A percentile compares a stretch with the other conserved stretches of the same genome.
phyloP scores from a whole-genome alignment of 2,329 filamentous ascomycete species.

The Dactylellina cionopaga region DNA sequence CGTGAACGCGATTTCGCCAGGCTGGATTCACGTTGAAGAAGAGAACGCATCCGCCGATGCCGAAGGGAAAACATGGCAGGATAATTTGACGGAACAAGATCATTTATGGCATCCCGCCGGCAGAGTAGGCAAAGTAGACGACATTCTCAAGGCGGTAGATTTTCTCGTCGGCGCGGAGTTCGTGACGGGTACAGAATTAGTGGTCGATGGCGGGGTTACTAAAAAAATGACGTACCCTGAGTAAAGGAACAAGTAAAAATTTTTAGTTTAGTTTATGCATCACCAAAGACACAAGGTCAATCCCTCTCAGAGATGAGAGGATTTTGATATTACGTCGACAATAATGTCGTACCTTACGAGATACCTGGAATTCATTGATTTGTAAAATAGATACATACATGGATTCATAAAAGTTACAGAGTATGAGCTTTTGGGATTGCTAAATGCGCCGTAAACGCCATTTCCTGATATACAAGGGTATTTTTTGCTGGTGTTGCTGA shows the following conservation, averaged over 20 bases:
- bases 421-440: neutral
- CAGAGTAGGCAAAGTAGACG: constrained; percentile 65
- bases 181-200: constrained; percentile 29
- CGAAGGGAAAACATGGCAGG: constrained; percentile 62
- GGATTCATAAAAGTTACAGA: neutral
- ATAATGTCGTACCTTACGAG: no score
- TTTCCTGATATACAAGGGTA: constrained; percentile 49
- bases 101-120: constrained; percentile 65
- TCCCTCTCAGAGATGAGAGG: no score
- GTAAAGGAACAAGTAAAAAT: neutral
- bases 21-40: constrained; percentile 66
- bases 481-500: constrained; percentile 34
- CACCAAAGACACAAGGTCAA: no score
- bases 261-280: no score
- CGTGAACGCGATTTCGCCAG: constrained; percentile 65
- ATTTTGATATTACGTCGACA: no score
- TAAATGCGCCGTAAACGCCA: constrained; percentile 18
- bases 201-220: constrained; percentile 34
- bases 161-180: constrained; percentile 25
- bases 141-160: constrained; percentile 58
- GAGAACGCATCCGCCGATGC: constrained; percentile 58
- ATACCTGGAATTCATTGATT: neutral
- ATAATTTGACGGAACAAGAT: constrained; percentile 63
- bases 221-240: constrained; percentile 44
- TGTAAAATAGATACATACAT: constrained; percentile 7